Conservation (phyloP, 2,329 filamentous ascomycete genomes). For the Penicillium sp. region DNA sequence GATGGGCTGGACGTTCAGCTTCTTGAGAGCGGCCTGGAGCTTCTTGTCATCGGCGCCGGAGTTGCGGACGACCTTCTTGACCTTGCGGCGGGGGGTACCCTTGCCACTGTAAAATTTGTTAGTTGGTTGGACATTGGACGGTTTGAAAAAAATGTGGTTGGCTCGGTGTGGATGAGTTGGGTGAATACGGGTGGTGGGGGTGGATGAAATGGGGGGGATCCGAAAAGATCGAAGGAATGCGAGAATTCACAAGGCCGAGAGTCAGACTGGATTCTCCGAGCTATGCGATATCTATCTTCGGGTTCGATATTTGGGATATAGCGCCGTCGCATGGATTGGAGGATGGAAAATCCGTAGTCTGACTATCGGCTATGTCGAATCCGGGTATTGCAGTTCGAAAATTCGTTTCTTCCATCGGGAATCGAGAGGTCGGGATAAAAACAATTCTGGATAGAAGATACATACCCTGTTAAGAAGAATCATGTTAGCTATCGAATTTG, state of each 20-base stretch:
- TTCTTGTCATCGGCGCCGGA: conserved; percentile 99
- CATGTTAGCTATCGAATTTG: conserved; percentile 17
- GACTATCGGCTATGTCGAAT: conserved; percentile 2
- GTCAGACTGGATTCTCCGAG: not conserved
- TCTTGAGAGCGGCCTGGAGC: conserved; percentile 95
- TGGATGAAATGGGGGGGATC: not conserved
- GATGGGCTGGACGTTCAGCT: conserved; percentile 99
- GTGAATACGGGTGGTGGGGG: not conserved
- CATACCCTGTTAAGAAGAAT: conserved; percentile 28
- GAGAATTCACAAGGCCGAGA: not conserved
- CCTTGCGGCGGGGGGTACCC: conserved; percentile 94
- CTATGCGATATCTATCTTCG: not conserved
- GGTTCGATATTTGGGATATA: not conserved
- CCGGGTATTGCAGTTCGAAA: conserved; percentile 2
- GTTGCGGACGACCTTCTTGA: conserved; percentile 95
- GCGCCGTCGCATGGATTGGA: not conserved
- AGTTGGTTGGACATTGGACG: not conserved
- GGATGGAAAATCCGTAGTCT: not conserved
- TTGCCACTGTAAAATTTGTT: conserved; percentile 68
- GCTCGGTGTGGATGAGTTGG: not conserved
- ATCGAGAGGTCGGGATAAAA: not conserved
- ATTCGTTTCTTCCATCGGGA: not conserved
- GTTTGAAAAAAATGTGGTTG: not conserved
- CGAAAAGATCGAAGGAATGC: conserved; percentile 6
- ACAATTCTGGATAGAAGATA: conserved; percentile 10